These are phyloP conservation scores for Clonostachys rosea DNA, from an alignment of 2,329 filamentous ascomycete species.

Conservation along the genomic window DNA sequence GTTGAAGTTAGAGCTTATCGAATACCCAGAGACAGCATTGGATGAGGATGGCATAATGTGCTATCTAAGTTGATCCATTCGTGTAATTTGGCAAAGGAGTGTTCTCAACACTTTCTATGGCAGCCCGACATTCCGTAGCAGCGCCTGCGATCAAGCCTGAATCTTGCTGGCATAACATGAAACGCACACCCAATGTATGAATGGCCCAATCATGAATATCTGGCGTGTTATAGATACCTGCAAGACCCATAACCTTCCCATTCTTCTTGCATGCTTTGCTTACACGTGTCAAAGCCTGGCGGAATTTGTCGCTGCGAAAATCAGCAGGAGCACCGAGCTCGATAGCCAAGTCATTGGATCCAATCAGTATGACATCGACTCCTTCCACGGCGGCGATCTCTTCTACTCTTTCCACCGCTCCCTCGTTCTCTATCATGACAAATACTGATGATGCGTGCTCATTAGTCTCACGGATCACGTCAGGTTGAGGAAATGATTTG, in stretches of 20 bases:
- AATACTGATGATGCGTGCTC: slow-evolving; percentile 34
- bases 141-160: not conserved
- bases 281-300: slow-evolving; percentile 7
- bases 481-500: slow-evolving; percentile 8
- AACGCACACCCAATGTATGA: too few species aligned
- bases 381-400: slow-evolving; percentile 27
- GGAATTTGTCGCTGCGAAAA: slow-evolving; percentile 9
- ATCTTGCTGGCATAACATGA: too few species aligned
- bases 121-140: not conserved
- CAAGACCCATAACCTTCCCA: slow-evolving; percentile 13
- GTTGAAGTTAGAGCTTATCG: too few species aligned
- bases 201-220: too few species aligned
- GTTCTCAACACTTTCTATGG: not conserved
- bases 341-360: slow-evolving; percentile 35
- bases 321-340: slow-evolving; percentile 14
- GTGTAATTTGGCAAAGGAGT: too few species aligned
- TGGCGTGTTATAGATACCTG: slow-evolving; percentile 11
- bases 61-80: too few species aligned
- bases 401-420: slow-evolving; percentile 37
- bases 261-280: slow-evolving; percentile 8
- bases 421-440: slow-evolving; percentile 38
- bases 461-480: slow-evolving; percentile 21
- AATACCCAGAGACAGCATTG: too few species aligned
- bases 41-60: too few species aligned
- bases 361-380: slow-evolving; percentile 37